These are phyloP conservation scores for Populus alba DNA, from an alignment of 345 rosid genomes.

Conservation along the genomic window DNA sequence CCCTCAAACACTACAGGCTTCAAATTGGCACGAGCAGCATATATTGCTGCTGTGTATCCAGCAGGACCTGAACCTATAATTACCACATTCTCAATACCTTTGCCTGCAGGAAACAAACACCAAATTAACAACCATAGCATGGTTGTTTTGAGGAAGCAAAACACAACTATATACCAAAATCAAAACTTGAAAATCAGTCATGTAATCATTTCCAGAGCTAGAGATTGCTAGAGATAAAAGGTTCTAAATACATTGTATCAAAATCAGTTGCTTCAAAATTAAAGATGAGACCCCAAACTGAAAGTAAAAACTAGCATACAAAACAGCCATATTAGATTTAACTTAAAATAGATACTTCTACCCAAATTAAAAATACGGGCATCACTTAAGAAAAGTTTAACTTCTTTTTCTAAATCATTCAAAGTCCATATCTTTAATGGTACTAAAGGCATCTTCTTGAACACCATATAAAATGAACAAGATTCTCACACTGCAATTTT, in stretches of 20 bases:
- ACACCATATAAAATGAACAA: not conserved
- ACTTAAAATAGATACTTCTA: no score
- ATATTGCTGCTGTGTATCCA: slow-evolving; percentile 94
- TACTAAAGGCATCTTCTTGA: not conserved
- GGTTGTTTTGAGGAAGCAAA: no score
- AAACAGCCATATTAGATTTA: no score
- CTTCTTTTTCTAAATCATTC: no score
- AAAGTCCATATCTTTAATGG: no score
- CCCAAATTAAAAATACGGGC: no score
- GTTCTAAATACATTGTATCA: no score
- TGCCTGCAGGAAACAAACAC: slow-evolving; percentile 40
- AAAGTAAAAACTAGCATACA: no score
- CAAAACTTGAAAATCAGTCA: not conserved
- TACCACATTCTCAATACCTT: slow-evolving; percentile 79
- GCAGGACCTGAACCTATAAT: slow-evolving; percentile 98
- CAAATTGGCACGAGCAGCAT: slow-evolving; percentile 98
- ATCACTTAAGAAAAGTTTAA: no score
- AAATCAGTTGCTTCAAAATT: not conserved
- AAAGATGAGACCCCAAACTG: no score
- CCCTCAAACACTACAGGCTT: slow-evolving; percentile 97
- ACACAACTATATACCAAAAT: not conserved
- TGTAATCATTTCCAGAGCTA: not conserved
- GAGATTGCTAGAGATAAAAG: not conserved
- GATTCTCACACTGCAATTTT: not conserved
- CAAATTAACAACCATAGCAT: not conserved